These are phyloP conservation scores for Triangularia verruculosa DNA, from an alignment of 2,329 filamentous ascomycete species.

Conservation along the genomic window DNA sequence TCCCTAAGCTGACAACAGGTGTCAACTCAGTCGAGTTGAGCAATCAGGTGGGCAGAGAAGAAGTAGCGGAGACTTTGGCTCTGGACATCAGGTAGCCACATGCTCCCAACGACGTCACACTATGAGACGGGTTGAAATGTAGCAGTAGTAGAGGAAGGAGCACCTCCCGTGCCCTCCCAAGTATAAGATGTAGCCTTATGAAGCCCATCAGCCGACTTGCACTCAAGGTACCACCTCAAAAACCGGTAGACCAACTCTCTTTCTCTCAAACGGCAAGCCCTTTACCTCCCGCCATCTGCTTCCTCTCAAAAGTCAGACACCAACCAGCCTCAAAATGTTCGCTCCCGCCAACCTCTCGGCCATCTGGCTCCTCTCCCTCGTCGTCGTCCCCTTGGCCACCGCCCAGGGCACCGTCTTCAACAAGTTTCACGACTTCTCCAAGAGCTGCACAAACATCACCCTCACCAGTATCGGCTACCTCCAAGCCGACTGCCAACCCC, in stretches of 20 bases:
- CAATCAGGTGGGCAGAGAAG: neutral
- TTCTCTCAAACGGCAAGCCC: neutral
- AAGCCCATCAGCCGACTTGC: neutral
- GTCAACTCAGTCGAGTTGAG: too few relatives aligned
- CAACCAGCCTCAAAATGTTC: conserved; percentile 8
- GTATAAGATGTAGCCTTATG: neutral
- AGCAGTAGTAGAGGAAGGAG: neutral
- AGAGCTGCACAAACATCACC: conserved; percentile 18
- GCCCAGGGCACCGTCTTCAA: neutral
- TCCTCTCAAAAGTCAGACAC: neutral
- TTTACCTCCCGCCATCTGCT: neutral
- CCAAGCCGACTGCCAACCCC: conserved; percentile 11
- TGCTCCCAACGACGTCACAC: neutral
- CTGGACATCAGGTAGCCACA: neutral
- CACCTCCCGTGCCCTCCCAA: neutral
- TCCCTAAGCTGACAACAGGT: neutral
- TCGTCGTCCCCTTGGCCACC: neutral
- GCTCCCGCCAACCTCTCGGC: neutral
- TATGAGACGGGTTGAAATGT: neutral
- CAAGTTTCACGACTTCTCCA: conserved; percentile 17
- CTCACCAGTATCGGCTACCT: conserved; percentile 12
- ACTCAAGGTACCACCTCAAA: neutral
- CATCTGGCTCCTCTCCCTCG: neutral
- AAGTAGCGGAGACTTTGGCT: neutral
- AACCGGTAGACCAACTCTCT: neutral